Percentiles rank a stretch among this genome's conserved stretches.
Evolutionary conservation across 75 land plant genomes (phyloP).

Genomic region (Azolla pinnata): DNA sequence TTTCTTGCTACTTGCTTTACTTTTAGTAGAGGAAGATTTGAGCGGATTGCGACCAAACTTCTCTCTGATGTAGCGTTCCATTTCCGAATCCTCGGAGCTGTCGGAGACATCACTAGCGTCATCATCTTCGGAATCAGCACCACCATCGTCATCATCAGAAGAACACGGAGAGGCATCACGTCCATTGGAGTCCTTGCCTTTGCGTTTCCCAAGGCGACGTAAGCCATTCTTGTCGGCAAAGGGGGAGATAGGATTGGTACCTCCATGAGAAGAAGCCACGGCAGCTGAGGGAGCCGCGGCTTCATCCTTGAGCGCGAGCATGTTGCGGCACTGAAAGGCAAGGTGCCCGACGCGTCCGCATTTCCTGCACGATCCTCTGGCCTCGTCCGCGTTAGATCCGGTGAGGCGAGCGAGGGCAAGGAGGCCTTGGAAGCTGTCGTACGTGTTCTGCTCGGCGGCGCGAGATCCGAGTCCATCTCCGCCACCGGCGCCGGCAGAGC

Average conservation of each 20-base stretch:
- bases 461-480: constrained; percentile 21
- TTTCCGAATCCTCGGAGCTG: constrained; percentile 78
- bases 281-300: constrained; percentile 24
- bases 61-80: constrained; percentile 64
- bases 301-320: constrained; percentile 62
- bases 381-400: constrained; percentile 61
- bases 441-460: constrained; percentile 61
- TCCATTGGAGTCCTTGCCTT: neutral
- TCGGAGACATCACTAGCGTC: constrained; percentile 77
- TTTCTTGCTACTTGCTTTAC: neutral
- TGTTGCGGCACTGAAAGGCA: constrained; percentile 83
- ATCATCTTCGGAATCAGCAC: constrained; percentile 33
- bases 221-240: constrained; percentile 38
- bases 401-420: constrained; percentile 83
- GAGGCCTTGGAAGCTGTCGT: constrained; percentile 90
- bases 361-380: constrained; percentile 82
- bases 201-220: constrained; percentile 12
- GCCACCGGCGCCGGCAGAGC: constrained; percentile 16
- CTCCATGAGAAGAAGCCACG: constrained; percentile 10
- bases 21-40: constrained; percentile 19
- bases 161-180: neutral
- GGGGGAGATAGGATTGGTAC: neutral
- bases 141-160: constrained; percentile 8
- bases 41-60: constrained; percentile 22
- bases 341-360: constrained; percentile 91